Conservation (phyloP, 441 rosid species). For the Euphorbia schlechtendalii region DNA sequence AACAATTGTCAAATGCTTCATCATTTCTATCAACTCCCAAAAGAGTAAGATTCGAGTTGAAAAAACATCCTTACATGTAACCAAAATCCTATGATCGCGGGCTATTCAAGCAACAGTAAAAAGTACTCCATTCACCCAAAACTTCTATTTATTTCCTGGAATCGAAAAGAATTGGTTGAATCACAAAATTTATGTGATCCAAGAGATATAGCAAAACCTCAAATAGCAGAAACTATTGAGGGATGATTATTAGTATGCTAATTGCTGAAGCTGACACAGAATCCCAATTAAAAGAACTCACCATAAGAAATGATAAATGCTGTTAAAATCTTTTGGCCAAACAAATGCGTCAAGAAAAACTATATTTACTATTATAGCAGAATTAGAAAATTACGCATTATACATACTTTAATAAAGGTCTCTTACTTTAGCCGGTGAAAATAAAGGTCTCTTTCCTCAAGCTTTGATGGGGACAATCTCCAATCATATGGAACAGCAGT, state of each 20-base stretch:
- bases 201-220: neutral
- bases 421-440: constrained; percentile 97
- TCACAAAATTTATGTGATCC: neutral
- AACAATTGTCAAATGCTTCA: neutral
- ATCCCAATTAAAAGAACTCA: neutral
- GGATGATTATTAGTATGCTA: neutral
- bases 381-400: constrained; percentile 13
- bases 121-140: neutral
- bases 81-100: neutral
- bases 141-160: neutral
- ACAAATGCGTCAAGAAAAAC: neutral
- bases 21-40: neutral
- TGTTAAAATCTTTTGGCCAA: neutral
- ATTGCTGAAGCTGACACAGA: neutral
- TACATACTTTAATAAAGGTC: too few species aligned
- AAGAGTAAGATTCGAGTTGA: neutral
- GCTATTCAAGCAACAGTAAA: neutral
- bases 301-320: neutral
- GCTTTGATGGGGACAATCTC: constrained; percentile 93
- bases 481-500: constrained; percentile 97
- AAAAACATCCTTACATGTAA: neutral
- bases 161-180: constrained; percentile 1
- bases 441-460: constrained; percentile 94
- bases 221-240: neutral
- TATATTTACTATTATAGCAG: neutral